These are phyloP conservation scores for Dissophora ornata DNA, from an alignment of 192 early-diverging fungal species.

Conservation along the genomic window DNA sequence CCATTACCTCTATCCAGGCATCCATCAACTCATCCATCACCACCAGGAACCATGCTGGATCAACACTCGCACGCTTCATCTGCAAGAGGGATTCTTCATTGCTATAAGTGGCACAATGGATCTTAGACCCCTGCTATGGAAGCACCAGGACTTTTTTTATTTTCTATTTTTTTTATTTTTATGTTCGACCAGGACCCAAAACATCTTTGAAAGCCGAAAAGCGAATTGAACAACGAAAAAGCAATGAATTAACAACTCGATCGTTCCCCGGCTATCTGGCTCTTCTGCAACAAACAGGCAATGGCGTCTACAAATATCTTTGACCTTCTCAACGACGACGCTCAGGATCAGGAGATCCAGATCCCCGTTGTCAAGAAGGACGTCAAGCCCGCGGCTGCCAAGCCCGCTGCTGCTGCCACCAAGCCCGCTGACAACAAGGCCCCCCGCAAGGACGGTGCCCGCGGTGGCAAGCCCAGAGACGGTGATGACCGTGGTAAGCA, in stretches of 20 bases:
- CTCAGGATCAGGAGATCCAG: slow-evolving; percentile 55
- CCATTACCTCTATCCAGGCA: slow-evolving; percentile 4
- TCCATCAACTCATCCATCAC: slow-evolving; percentile 43
- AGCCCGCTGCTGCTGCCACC: slow-evolving; percentile 38
- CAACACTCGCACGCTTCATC: background rate
- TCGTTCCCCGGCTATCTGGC: background rate
- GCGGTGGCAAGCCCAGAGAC: slow-evolving; percentile 51
- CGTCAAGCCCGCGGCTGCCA: slow-evolving; percentile 39
- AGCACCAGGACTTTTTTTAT: too few relatives aligned
- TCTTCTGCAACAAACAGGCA: slow-evolving; percentile 29
- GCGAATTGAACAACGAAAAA: background rate
- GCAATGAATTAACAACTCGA: slow-evolving; percentile 31
- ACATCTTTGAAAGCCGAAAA: too few relatives aligned
- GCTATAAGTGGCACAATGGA: too few relatives aligned
- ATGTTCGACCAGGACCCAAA: too few relatives aligned
- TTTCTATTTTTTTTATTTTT: too few relatives aligned
- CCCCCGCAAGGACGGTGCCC: slow-evolving; percentile 54
- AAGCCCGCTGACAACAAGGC: slow-evolving; percentile 48
- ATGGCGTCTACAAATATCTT: slow-evolving; percentile 59
- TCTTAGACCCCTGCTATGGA: too few relatives aligned
- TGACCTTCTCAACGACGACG: slow-evolving; percentile 60
- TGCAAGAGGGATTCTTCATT: background rate
- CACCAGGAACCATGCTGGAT: background rate
- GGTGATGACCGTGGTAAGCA: slow-evolving; percentile 54
- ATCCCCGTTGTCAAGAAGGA: slow-evolving; percentile 56